These are phyloP conservation scores for Hyphopichia fennica DNA, from an alignment of 1,139 yeast species.

Conservation along the genomic window DNA sequence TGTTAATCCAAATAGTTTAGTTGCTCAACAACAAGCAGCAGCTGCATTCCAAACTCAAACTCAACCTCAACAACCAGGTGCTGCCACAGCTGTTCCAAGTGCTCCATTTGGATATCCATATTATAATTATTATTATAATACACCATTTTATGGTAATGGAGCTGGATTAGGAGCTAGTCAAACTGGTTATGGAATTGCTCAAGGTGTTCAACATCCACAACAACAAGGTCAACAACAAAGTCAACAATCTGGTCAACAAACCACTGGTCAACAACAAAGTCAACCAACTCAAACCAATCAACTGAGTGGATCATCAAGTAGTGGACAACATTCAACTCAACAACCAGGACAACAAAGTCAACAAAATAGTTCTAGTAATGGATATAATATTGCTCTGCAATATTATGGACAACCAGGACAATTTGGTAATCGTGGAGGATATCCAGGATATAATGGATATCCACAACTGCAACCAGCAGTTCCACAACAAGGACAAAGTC, in stretches of 20 bases:
- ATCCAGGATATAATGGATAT: constrained; percentile 40
- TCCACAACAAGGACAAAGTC: constrained; percentile 9
- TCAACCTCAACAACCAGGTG: constrained; percentile 5
- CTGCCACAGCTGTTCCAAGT: constrained; percentile 17
- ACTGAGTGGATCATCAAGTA: neutral
- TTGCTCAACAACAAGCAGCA: constrained; percentile 9
- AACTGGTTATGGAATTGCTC: constrained; percentile 17
- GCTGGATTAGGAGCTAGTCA: constrained; percentile 23
- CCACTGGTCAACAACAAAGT: constrained; percentile 9
- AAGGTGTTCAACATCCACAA: constrained; percentile 11
- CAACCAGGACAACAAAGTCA: neutral
- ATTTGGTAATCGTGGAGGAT: constrained; percentile 27
- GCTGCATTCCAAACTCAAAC: constrained; percentile 4
- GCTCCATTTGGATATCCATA: constrained; percentile 49
- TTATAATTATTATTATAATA: constrained; percentile 45
- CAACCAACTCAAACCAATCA: constrained; percentile 1
- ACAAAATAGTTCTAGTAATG: constrained; percentile 11
- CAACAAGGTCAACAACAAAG: constrained; percentile 10
- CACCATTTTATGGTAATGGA: constrained; percentile 42
- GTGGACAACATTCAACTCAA: neutral
- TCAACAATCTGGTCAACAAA: constrained; percentile 9
- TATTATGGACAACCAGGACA: constrained; percentile 42
- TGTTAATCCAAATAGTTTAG: constrained; percentile 24
- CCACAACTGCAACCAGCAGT: constrained; percentile 27
- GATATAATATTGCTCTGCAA: constrained; percentile 21